Conservation (phyloP, 2,329 filamentous ascomycete species). For the Colletotrichum liriopes region DNA sequence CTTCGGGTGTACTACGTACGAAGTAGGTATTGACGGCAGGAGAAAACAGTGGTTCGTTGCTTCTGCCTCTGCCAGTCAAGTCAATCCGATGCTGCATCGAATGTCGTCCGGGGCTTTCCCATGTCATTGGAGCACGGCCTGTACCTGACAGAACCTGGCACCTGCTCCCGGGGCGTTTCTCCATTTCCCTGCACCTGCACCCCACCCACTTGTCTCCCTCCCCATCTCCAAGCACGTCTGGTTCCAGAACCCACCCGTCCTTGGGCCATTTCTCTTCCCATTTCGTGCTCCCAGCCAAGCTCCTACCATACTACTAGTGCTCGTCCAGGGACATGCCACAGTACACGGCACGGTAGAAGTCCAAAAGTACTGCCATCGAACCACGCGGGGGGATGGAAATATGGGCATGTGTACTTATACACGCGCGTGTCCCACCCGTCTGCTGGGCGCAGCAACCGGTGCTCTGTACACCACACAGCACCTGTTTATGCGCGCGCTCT, state of each 20-base stretch:
- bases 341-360: not conserved
- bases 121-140: not conserved
- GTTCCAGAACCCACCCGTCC: constrained; percentile 34
- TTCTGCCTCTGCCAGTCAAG: not conserved
- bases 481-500: not conserved
- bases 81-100: not conserved
- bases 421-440: not conserved
- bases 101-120: not conserved
- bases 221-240: constrained; percentile 22
- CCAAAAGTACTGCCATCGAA: not conserved
- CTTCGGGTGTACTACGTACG: not conserved
- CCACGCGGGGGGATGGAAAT: not conserved
- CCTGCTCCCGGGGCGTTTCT: not conserved
- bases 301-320: not conserved
- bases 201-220: not conserved
- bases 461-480: no score
- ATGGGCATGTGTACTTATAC: not conserved
- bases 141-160: not conserved
- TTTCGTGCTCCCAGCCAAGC: not conserved
- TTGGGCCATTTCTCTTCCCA: constrained; percentile 11
- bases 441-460: not conserved
- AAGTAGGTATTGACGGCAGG: not conserved
- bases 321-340: not conserved
- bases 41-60: not conserved
- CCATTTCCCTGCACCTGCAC: not conserved